Base-by-base conservation (phyloP, 2,329 filamentous ascomycete species). In the Teratosphaeria gauchensis region DNA sequence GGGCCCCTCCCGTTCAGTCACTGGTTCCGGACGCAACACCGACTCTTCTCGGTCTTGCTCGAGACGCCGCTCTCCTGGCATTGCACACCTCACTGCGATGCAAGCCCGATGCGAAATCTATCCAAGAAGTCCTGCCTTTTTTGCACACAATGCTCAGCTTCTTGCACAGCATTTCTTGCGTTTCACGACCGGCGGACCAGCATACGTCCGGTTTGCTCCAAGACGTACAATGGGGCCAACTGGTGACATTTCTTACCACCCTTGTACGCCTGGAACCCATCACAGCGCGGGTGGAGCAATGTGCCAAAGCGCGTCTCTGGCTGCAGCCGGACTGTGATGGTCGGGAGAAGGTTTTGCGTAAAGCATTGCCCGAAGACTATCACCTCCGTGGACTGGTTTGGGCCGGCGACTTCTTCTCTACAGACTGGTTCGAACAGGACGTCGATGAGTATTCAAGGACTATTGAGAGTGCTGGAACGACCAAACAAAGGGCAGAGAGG, bases 361-460 rank as follows among this genome's bases (percentile, higher is more conserved):
- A 79, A 0, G 85, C 86, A 0, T 32, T 62, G 19, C 85, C 86
- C 0, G 87, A 90, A 53, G 87, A 90, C 61, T 88, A 82, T 62
- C 78, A 81, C 0, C 77, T 88, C 57, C 77, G 84, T 1, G 86
- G 87, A 0, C 72, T 88, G 1, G 68, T 84, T 1, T 88, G 83
- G 74, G 75, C 79, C 0, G 76, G 82, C 1, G 74, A 76, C 11
- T 84, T 85, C 56, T 84, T 81, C 56, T 84, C 84, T 0, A 57
- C 70, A 0, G 73, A 76, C 1, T 88, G 82, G 82, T 88, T 88
- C 65, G 76, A 77, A 4, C 77, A 80, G 1, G 79, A 79, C 57
- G 60, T 58, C 11, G 55, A 57, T 35, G 55, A 59, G 38, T 53
- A 31, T 51, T 24, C 19, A 14, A n/a, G 57, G 3, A 31, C 38